These are phyloP conservation scores for Paraphoma chrysanthemicola DNA, from an alignment of 2,329 filamentous ascomycete genomes.

Conservation along the genomic window DNA sequence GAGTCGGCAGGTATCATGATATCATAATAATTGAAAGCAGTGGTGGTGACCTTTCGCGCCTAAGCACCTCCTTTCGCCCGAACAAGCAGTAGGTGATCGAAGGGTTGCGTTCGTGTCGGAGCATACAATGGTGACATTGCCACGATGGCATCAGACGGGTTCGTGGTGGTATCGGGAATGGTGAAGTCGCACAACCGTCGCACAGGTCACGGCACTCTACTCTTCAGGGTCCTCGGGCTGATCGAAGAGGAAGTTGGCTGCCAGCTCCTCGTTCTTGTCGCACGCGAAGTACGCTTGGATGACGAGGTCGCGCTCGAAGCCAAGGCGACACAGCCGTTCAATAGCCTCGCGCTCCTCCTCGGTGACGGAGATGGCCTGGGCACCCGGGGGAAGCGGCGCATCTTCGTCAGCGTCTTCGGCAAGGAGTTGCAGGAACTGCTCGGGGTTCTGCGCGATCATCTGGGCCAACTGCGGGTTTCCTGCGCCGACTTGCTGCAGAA, in stretches of 20 bases:
- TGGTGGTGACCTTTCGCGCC: conserved; percentile 9
- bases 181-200: conserved; percentile 29
- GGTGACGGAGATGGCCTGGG: conserved; percentile 88
- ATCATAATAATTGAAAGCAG: conserved; percentile 11
- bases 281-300: conserved; percentile 99
- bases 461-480: conserved; percentile 95
- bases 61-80: conserved; percentile 12
- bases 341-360: conserved; percentile 97
- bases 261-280: conserved; percentile 98
- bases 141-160: conserved; percentile 30
- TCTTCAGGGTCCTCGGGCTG: conserved; percentile 86
- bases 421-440: conserved; percentile 89
- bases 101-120: conserved; percentile 22
- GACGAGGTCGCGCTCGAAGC: conserved; percentile 89
- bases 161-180: conserved; percentile 24
- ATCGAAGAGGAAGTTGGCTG: conserved; percentile 97
- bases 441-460: conserved; percentile 88
- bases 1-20: conserved; percentile 23
- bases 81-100: conserved; percentile 14
- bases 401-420: conserved; percentile 89
- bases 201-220: conserved; percentile 28
- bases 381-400: conserved; percentile 82
- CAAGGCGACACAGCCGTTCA: conserved; percentile 89
- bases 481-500: conserved; percentile 91
- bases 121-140: conserved; percentile 24